Conservation (phyloP, 257 asterid genomes). For the Scutellaria galericulata region DNA sequence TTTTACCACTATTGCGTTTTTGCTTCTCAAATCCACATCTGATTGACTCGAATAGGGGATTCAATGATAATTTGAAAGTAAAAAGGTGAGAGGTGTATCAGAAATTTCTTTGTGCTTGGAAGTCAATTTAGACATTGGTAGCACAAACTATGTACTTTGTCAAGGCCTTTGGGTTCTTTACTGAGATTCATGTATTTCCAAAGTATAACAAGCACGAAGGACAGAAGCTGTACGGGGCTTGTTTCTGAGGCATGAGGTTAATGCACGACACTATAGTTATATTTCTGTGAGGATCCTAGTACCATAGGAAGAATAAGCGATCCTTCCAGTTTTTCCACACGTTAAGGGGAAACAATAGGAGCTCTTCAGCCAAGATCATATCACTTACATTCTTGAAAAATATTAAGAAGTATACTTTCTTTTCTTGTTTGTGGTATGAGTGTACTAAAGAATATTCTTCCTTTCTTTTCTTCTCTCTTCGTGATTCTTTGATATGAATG, state of each 20-base stretch:
- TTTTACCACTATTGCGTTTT: not conserved
- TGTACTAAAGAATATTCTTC: not conserved
- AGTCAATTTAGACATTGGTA: not conserved
- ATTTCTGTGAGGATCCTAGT: not conserved
- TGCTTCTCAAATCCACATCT: not conserved
- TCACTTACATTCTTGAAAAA: no score
- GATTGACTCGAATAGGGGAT: not conserved
- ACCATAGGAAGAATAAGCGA: not conserved
- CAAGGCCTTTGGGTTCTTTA: not conserved
- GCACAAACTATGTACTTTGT: not conserved
- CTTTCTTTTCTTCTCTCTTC: not conserved
- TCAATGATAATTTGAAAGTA: not conserved
- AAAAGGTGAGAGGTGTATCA: not conserved
- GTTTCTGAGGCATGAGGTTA: no score
- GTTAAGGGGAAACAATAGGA: not conserved
- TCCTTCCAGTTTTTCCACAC: not conserved
- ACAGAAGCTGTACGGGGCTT: constrained; percentile 5
- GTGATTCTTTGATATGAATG: constrained; percentile 4
- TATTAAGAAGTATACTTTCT: not conserved
- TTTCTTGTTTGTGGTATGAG: no score
- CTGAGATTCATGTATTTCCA: not conserved
- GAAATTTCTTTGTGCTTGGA: not conserved
- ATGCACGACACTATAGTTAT: not conserved
- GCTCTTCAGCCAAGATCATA: no score
- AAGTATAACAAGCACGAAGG: not conserved